Evolutionary conservation across 495 filamentous ascomycete species (phyloP).

Genomic region (Aspergillus bertholletiae): DNA sequence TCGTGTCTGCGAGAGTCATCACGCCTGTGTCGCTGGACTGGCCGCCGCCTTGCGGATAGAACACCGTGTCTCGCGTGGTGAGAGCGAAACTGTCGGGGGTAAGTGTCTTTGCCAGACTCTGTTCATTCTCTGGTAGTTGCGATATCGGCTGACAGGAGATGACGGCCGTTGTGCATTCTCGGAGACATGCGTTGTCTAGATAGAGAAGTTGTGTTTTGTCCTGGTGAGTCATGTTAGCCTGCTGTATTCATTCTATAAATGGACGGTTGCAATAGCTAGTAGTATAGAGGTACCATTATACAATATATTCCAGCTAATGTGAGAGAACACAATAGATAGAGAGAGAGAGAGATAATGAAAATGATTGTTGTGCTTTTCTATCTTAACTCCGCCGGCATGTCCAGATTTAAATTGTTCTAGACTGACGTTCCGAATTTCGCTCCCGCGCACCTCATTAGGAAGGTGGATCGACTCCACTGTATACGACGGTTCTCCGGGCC

Average conservation of each 20-base stretch:
- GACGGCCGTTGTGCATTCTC: constrained; percentile 42
- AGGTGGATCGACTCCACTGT: too few species aligned
- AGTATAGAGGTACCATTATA: neutral
- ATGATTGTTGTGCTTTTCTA: too few species aligned
- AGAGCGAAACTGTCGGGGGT: constrained; percentile 28
- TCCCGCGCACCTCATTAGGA: too few species aligned
- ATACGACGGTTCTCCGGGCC: too few species aligned
- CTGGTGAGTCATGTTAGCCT: neutral
- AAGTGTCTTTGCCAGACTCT: constrained; percentile 22
- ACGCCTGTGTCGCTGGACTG: constrained; percentile 59
- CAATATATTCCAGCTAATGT: neutral
- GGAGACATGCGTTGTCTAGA: constrained; percentile 51
- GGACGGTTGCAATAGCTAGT: neutral
- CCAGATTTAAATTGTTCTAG: too few species aligned
- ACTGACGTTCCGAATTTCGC: too few species aligned
- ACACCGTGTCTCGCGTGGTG: constrained; percentile 54
- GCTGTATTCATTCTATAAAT: neutral
- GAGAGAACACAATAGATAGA: neutral
- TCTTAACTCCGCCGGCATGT: too few species aligned
- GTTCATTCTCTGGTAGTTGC: constrained; percentile 44
- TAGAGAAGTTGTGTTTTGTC: constrained; percentile 30
- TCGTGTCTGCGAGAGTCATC: constrained; percentile 32
- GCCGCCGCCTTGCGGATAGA: constrained; percentile 64
- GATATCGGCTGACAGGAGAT: constrained; percentile 43
- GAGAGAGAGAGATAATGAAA: too few species aligned